Base-by-base conservation (phyloP, 1,139 yeast species). In the Sugiyamaella japonica region DNA sequence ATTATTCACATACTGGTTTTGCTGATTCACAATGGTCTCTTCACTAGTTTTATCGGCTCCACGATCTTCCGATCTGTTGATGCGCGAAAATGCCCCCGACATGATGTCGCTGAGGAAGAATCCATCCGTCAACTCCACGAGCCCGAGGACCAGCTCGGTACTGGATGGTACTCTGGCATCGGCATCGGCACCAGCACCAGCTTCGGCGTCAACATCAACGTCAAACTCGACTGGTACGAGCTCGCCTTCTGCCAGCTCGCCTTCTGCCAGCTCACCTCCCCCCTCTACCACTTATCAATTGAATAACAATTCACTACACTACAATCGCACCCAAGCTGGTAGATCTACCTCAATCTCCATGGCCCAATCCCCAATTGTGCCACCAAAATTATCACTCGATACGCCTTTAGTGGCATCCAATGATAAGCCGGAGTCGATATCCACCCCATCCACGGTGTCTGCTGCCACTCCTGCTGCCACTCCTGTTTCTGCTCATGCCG, bases 31-130 rank as follows among this genome's bases (percentile, higher is more conserved):
- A 37, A 47, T 47, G 50, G 50, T 47, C 9, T 47, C 50, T 8
- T 47, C 50, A 5, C 43, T 47, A 13, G 50, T 47, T 25, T 20
- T 47, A 10, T 43, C 50, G 3, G 43, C 50, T 32, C 50, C 49
- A 9, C 36, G 43, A 15, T 39, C 42, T 7, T 37, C 50, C 10
- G 50, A 39, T 38, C 43, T 47, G 25, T 28, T 47, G 23, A 9
- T 47, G 37, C 48, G 48, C 7, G 48, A 44, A 10, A 31, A 39
- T 9, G 17, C 20, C 13, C n/a, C 43, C 37, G 50, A 47, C 23
- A 37, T 47, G 12, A 23, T 47, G 43, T 37, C 41, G 16, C 23
- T 47, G 15, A 23, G 50, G 15, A 20, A 20, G 6, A 17, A 15
- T 9, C 43, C 34, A 13, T 7, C 46, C 1, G 25, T 42, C 2